phyloP scores from a whole-genome alignment of 2,329 filamentous ascomycete species.

The Fusarium torreyae region DNA sequence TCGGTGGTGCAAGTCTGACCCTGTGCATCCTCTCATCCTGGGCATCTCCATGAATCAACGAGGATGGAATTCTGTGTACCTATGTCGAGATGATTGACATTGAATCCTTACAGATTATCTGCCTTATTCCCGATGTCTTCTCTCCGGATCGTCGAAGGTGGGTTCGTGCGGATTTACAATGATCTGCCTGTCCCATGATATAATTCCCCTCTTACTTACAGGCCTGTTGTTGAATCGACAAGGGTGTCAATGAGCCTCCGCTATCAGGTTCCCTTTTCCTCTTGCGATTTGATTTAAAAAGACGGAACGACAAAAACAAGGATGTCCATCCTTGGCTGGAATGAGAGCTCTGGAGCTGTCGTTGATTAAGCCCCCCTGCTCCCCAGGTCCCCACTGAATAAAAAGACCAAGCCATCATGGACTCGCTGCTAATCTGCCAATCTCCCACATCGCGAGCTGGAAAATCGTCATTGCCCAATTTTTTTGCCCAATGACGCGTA shows the following conservation, averaged over 20 bases:
- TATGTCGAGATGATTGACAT: slow-evolving; percentile 4
- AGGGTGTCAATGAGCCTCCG: slow-evolving; percentile 34
- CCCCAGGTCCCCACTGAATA: slow-evolving; percentile 40
- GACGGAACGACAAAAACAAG: slow-evolving; percentile 27
- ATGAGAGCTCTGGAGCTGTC: slow-evolving; percentile 28
- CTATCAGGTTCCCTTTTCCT: slow-evolving; percentile 2
- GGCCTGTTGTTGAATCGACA: slow-evolving; percentile 18
- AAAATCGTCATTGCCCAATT: slow-evolving; percentile 35
- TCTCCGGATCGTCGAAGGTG: slow-evolving; percentile 31
- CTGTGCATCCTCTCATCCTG: slow-evolving; percentile 20
- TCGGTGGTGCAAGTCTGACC: slow-evolving; percentile 25
- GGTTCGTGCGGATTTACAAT: slow-evolving; percentile 29
- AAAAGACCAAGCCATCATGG: slow-evolving; percentile 35
- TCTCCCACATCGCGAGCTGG: slow-evolving; percentile 16
- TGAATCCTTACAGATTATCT: slow-evolving; percentile 5
- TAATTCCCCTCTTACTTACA: slow-evolving; percentile 12
- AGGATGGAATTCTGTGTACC: slow-evolving; percentile 3
- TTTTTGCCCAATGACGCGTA: slow-evolving; percentile 36
- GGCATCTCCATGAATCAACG: slow-evolving; percentile 6
- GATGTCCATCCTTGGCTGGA: slow-evolving; percentile 41
- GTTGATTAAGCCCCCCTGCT: slow-evolving; percentile 13
- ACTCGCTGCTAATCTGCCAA: slow-evolving; percentile 17
- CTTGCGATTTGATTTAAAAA: not conserved
- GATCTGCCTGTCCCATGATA: slow-evolving; percentile 40
- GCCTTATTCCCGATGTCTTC: slow-evolving; percentile 26